Percentiles rank a stretch among this genome's conserved stretches.
These are phyloP conservation scores for Penicillium sp. DNA, from an alignment of 2,329 filamentous ascomycete genomes.

Conservation along the genomic window DNA sequence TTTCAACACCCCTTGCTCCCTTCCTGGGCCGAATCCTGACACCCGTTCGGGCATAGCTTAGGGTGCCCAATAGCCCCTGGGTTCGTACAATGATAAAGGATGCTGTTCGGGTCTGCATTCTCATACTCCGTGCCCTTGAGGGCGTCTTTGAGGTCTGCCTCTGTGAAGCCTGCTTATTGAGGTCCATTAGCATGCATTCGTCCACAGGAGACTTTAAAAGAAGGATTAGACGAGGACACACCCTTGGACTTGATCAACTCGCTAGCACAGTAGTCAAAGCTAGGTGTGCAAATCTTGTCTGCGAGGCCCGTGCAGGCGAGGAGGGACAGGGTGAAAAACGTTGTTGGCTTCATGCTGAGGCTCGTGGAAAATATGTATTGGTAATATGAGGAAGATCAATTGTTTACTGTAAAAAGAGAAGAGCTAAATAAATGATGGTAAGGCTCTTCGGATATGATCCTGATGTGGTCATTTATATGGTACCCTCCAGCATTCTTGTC, in stretches of 20 bases:
- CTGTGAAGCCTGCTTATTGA: slow-evolving; percentile 31
- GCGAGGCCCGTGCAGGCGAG: slow-evolving; percentile 29
- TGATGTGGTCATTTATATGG: neutral
- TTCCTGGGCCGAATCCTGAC: slow-evolving; percentile 31
- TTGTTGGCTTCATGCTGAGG: slow-evolving; percentile 31
- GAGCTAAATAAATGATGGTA: neutral
- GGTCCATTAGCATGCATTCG: neutral
- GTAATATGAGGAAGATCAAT: neutral
- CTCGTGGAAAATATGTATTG: neutral
- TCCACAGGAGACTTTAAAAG: neutral
- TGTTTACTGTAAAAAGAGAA: neutral
- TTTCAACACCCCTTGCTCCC: slow-evolving; percentile 33
- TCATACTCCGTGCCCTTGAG: slow-evolving; percentile 35
- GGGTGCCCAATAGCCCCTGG: slow-evolving; percentile 39
- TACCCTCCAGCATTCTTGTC: neutral
- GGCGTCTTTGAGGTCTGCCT: slow-evolving; percentile 32
- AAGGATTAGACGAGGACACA: slow-evolving; percentile 12
- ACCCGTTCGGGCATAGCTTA: slow-evolving; percentile 37
- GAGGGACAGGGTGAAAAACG: slow-evolving; percentile 26
- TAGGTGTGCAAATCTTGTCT: slow-evolving; percentile 39
- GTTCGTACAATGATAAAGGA: slow-evolving; percentile 43
- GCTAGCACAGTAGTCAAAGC: slow-evolving; percentile 42
- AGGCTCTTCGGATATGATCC: neutral
- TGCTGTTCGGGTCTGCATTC: slow-evolving; percentile 31
- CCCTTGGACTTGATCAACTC: slow-evolving; percentile 36